Conservation (phyloP, 768 basidiomycete species). For the Suillus paluster region DNA sequence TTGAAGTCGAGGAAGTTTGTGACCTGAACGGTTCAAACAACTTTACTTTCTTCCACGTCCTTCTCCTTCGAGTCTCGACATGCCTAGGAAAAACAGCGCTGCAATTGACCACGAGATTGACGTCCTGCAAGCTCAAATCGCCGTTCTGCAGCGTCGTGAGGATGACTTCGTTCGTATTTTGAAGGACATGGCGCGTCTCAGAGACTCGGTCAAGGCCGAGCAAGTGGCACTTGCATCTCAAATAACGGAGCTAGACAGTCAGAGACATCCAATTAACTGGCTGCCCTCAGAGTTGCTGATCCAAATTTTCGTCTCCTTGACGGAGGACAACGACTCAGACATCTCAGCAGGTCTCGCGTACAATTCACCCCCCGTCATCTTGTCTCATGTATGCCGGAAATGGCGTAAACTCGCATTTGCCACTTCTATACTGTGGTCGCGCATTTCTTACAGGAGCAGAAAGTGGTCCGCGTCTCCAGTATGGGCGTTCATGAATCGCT, state of each 20-base stretch:
- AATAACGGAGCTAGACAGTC: slow-evolving; percentile 40
- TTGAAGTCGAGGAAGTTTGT: background rate
- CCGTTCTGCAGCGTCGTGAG: slow-evolving; percentile 41
- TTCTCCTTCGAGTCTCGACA: slow-evolving; percentile 17
- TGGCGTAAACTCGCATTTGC: slow-evolving; percentile 53
- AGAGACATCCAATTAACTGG: slow-evolving; percentile 53
- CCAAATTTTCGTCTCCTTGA: slow-evolving; percentile 44
- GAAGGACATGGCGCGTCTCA: slow-evolving; percentile 43
- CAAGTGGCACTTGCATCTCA: slow-evolving; percentile 34
- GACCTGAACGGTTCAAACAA: background rate
- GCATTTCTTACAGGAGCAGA: slow-evolving; percentile 34
- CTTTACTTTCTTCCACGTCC: background rate
- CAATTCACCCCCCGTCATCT: slow-evolving; percentile 40
- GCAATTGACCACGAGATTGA: slow-evolving; percentile 43
- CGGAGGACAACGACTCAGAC: slow-evolving; percentile 30
- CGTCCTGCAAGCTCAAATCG: slow-evolving; percentile 43
- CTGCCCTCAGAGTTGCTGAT: slow-evolving; percentile 53
- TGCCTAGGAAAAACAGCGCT: slow-evolving; percentile 29
- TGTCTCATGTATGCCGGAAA: slow-evolving; percentile 53
- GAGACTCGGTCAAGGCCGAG: slow-evolving; percentile 40
- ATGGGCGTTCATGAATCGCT: slow-evolving; percentile 41
- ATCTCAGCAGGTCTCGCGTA: slow-evolving; percentile 26
- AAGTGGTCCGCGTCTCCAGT: slow-evolving; percentile 28
- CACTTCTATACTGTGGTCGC: slow-evolving; percentile 51
- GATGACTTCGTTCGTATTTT: slow-evolving; percentile 45